These are phyloP conservation scores for Phoma herbarum DNA, from an alignment of 2,329 filamentous ascomycete genomes.

Conservation along the genomic window DNA sequence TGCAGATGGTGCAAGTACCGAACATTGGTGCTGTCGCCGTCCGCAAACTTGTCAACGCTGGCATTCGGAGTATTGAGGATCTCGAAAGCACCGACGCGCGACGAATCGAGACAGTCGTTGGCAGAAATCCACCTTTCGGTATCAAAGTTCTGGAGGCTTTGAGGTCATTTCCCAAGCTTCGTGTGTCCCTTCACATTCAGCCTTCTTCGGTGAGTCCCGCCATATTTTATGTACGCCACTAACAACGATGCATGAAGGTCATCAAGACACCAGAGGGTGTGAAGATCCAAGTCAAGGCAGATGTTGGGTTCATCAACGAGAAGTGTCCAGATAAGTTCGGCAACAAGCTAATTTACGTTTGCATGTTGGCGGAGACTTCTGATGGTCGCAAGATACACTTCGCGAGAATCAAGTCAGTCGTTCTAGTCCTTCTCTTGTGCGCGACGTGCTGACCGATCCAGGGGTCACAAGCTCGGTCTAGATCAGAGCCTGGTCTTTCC, in stretches of 20 bases:
- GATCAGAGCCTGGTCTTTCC: constrained; percentile 69
- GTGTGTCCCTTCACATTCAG: constrained; percentile 62
- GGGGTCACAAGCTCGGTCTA: constrained; percentile 70
- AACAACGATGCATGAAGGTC: constrained; percentile 23
- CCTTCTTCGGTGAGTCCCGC: constrained; percentile 55
- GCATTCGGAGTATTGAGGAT: constrained; percentile 75
- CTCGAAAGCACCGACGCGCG: constrained; percentile 72
- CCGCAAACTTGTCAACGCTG: constrained; percentile 75
- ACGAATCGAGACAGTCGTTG: constrained; percentile 78
- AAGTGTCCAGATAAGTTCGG: constrained; percentile 69
- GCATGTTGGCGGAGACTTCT: constrained; percentile 76
- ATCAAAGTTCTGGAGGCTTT: constrained; percentile 71
- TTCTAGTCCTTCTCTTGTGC: not conserved
- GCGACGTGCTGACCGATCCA: constrained; percentile 52
- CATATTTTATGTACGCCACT: not conserved
- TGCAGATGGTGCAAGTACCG: constrained; percentile 84
- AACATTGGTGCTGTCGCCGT: constrained; percentile 79
- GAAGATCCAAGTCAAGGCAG: constrained; percentile 69
- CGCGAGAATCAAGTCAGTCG: constrained; percentile 62
- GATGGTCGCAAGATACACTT: constrained; percentile 76
- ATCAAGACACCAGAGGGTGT: constrained; percentile 53
- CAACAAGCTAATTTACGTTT: constrained; percentile 71
- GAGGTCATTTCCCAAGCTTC: constrained; percentile 74
- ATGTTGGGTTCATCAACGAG: constrained; percentile 76
- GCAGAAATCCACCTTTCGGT: constrained; percentile 85